These are phyloP conservation scores for Phytomonas francai DNA, from an alignment of 208 protist genomes.

Conservation along the genomic window DNA sequence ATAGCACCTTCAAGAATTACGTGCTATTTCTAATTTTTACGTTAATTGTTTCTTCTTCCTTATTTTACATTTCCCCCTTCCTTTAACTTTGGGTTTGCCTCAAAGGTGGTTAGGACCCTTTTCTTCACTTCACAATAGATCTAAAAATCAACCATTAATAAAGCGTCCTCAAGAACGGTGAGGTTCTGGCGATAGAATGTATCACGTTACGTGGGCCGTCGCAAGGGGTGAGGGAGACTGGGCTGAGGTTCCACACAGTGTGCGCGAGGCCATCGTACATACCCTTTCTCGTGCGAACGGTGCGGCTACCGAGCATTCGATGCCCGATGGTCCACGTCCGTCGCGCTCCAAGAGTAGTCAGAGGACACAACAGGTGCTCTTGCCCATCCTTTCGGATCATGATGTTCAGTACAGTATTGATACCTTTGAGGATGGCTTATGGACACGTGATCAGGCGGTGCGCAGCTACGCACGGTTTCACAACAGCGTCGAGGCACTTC, in stretches of 20 bases:
- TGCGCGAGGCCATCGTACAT: constrained; percentile 62
- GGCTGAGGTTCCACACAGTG: constrained; percentile 40
- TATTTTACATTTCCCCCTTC: too few species aligned
- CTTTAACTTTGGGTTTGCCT: too few species aligned
- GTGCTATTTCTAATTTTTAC: too few species aligned
- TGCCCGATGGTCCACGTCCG: neutral
- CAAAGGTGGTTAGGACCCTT: too few species aligned
- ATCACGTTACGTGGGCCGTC: constrained; percentile 11
- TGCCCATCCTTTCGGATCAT: constrained; percentile 46
- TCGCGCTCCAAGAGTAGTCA: neutral
- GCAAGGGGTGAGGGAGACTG: constrained; percentile 59
- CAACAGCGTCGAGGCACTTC: constrained; percentile 66
- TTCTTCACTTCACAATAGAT: too few species aligned
- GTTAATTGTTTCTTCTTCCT: too few species aligned
- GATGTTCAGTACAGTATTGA: constrained; percentile 57
- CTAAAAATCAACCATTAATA: too few species aligned
- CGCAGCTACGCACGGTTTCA: constrained; percentile 75
- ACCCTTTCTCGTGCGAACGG: constrained; percentile 3
- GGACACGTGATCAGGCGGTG: constrained; percentile 62
- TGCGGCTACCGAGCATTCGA: neutral
- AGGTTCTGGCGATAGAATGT: too few species aligned
- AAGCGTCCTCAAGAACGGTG: too few species aligned
- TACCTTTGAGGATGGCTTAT: constrained; percentile 69
- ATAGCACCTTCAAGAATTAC: too few species aligned
- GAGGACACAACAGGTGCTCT: neutral